Evolutionary conservation across 2,329 filamentous ascomycete species (phyloP).

Genomic region (Pseudocercospora musae): DNA sequence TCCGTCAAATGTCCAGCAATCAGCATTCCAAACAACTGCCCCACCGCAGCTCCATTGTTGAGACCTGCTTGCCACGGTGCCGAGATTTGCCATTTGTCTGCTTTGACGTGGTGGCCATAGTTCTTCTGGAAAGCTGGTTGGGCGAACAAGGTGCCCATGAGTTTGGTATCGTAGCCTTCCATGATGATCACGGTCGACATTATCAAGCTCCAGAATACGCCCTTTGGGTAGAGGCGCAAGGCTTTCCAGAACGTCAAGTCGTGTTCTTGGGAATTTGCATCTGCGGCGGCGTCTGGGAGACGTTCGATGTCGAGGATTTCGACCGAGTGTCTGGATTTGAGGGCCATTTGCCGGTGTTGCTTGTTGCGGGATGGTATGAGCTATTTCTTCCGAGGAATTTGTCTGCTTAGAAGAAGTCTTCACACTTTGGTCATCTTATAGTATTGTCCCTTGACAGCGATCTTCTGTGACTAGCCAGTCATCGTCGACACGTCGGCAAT

Average conservation of each 20-base stretch:
- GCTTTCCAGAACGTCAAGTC: background rate
- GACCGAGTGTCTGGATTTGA: background rate
- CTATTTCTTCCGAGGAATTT: no score
- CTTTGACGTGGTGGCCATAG: conserved; percentile 37
- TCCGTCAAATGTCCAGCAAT: conserved; percentile 65
- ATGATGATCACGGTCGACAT: conserved; percentile 42
- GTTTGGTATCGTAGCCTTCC: conserved; percentile 53
- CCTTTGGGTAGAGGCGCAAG: conserved; percentile 3
- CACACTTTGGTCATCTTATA: no score
- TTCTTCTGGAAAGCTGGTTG: conserved; percentile 30
- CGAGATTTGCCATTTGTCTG: conserved; percentile 46
- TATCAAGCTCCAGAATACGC: background rate
- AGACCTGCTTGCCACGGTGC: conserved; percentile 57
- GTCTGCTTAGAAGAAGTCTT: no score
- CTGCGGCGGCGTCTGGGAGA: background rate
- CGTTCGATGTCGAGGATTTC: background rate
- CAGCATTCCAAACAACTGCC: conserved; percentile 61
- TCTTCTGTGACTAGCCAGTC: no score
- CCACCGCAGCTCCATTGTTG: conserved; percentile 51
- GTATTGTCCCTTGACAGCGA: no score
- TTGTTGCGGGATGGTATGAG: no score
- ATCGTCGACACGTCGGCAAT: no score
- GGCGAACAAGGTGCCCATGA: conserved; percentile 37
- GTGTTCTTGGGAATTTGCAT: conserved; percentile 4
- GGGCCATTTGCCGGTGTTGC: no score